phyloP scores from a whole-genome alignment of 257 asterid species.

The Solanum appendiculatum region DNA sequence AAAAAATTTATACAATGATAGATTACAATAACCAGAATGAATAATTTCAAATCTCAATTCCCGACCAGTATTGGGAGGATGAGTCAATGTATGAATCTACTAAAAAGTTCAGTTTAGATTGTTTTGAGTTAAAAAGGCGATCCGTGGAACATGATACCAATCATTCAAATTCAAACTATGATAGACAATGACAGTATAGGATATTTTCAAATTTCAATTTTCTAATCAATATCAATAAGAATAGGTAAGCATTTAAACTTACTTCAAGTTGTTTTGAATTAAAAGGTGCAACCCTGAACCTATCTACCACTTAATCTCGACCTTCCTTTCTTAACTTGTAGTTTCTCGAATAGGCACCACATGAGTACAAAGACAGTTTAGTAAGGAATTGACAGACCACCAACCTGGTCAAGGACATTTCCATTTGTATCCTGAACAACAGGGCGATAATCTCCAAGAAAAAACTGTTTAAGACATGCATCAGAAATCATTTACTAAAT shows the following conservation, averaged over 20 bases:
- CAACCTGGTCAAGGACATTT: slow-evolving; percentile 94
- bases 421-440: slow-evolving; percentile 88
- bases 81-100: not conserved
- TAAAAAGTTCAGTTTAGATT: not conserved
- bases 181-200: not conserved
- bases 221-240: not conserved
- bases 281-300: not conserved
- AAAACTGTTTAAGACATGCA: slow-evolving; percentile 49
- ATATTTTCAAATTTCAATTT: not conserved
- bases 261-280: not conserved
- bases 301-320: not conserved
- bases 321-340: not conserved
- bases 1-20: not conserved
- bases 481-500: not conserved
- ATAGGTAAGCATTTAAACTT: not conserved
- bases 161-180: not conserved
- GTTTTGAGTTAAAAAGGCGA: not conserved
- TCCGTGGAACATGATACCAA: not conserved
- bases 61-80: not conserved
- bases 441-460: slow-evolving; percentile 95
- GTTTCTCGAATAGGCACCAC: not conserved
- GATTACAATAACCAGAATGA: not conserved
- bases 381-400: not conserved
- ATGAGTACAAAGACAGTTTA: not conserved
- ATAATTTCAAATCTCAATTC: not conserved